These are phyloP conservation scores for Cryomyces minteri DNA, from an alignment of 495 filamentous ascomycete species.

Conservation along the genomic window DNA sequence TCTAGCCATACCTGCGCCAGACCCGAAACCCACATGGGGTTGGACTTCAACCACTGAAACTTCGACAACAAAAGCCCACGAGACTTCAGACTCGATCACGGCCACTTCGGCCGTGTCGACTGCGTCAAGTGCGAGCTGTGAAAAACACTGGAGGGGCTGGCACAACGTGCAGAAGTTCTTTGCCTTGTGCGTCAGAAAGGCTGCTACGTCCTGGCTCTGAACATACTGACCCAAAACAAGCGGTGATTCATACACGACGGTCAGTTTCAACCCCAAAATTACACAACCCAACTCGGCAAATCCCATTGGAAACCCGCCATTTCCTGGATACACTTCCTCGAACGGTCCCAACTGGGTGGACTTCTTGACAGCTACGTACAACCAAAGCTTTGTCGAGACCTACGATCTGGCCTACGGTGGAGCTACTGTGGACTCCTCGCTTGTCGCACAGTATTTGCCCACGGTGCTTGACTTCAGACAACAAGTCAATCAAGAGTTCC, in stretches of 20 bases:
- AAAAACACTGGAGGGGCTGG: conserved; percentile 9
- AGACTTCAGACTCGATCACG: no score
- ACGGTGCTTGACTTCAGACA: conserved; percentile 38
- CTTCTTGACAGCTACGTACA: conserved; percentile 44
- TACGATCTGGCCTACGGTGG: conserved; percentile 56
- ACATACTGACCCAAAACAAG: no score
- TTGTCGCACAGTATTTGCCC: conserved; percentile 32
- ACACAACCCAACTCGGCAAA: conserved; percentile 43
- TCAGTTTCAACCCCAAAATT: conserved; percentile 43
- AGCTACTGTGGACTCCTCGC: conserved; percentile 43
- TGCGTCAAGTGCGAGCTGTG: no score
- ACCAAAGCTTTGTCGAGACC: conserved; percentile 35
- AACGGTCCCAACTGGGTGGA: conserved; percentile 53
- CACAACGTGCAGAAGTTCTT: conserved; percentile 2
- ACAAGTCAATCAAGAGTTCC: conserved; percentile 33
- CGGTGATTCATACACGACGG: conserved; percentile 45
- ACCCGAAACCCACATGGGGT: no score
- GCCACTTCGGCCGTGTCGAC: no score
- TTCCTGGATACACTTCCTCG: conserved; percentile 36
- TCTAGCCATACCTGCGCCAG: no score
- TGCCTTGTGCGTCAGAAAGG: conserved; percentile 18
- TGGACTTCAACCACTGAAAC: no score
- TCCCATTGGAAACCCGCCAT: conserved; percentile 58
- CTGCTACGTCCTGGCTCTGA: no score
- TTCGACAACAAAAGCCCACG: no score